Conservation (phyloP, 306 rosid species). For the Inga laurina region DNA sequence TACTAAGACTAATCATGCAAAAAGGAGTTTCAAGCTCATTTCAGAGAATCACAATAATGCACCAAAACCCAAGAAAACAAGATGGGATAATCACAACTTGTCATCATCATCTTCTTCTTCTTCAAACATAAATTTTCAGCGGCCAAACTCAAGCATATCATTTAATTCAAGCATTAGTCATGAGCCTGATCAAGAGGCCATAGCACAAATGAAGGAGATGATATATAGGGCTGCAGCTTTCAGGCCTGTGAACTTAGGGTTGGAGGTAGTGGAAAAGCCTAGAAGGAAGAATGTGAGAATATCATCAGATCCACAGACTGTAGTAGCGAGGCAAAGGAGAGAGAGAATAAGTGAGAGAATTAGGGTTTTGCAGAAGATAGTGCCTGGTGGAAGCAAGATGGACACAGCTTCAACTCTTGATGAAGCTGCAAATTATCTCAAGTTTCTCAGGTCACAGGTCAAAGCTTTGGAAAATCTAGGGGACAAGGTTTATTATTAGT, state of each 20-base stretch:
- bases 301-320: slow-evolving; percentile 94
- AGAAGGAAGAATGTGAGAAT: slow-evolving; percentile 86
- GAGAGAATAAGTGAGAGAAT: slow-evolving; percentile 86
- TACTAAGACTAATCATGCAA: background rate
- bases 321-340: slow-evolving; percentile 94
- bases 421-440: slow-evolving; percentile 94
- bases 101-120: slow-evolving; percentile 43
- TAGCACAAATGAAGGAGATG: slow-evolving; percentile 97
- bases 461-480: slow-evolving; percentile 78
- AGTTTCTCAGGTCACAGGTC: slow-evolving; percentile 82
- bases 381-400: slow-evolving; percentile 98
- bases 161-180: slow-evolving; percentile 33
- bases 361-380: slow-evolving; percentile 83
- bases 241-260: slow-evolving; percentile 80
- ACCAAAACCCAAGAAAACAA: slow-evolving; percentile 61
- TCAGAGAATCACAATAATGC: slow-evolving; percentile 40
- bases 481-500: slow-evolving; percentile 18
- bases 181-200: slow-evolving; percentile 87
- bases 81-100: slow-evolving; percentile 43
- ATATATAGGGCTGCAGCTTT: slow-evolving; percentile 90
- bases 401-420: slow-evolving; percentile 99
- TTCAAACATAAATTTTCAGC: slow-evolving; percentile 78
- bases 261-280: slow-evolving; percentile 66
- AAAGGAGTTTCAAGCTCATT: slow-evolving; percentile 52
- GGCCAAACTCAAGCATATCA: slow-evolving; percentile 54